Conservation (phyloP, 2,329 filamentous ascomycete species). For the Arthrocladium fulminans region DNA sequence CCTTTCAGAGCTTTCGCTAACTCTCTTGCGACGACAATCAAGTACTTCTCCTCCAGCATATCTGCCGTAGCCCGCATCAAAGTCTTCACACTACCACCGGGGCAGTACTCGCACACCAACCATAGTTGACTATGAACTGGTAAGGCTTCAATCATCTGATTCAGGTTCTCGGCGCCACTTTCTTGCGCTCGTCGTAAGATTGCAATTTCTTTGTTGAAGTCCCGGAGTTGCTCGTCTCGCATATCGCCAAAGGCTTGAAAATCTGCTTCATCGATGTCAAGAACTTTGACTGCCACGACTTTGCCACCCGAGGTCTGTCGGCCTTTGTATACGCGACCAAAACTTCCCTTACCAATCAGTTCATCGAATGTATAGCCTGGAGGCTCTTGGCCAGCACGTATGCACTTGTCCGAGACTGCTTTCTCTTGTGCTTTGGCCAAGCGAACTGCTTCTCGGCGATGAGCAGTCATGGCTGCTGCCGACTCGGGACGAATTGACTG, state of each 20-base stretch:
- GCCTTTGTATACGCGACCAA: slow-evolving; percentile 45
- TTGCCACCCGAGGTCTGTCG: slow-evolving; percentile 32
- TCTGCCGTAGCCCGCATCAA: slow-evolving; percentile 44
- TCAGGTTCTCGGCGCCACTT: slow-evolving; percentile 54
- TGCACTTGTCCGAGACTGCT: slow-evolving; percentile 40
- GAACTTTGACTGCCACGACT: slow-evolving; percentile 44
- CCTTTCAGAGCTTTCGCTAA: slow-evolving; percentile 53
- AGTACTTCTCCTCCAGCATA: slow-evolving; percentile 50
- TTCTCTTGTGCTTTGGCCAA: slow-evolving; percentile 38
- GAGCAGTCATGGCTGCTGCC: slow-evolving; percentile 36
- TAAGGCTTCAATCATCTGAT: slow-evolving; percentile 55
- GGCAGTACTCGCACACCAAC: slow-evolving; percentile 59
- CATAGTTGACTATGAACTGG: slow-evolving; percentile 56
- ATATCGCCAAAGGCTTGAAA: slow-evolving; percentile 39
- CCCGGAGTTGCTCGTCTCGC: slow-evolving; percentile 42
- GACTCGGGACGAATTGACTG: slow-evolving; percentile 16
- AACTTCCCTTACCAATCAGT: slow-evolving; percentile 43
- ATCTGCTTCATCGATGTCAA: slow-evolving; percentile 42
- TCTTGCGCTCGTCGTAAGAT: slow-evolving; percentile 56
- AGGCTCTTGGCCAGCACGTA: slow-evolving; percentile 34
- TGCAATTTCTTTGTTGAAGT: slow-evolving; percentile 54
- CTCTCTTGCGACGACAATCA: slow-evolving; percentile 56
- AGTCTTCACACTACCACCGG: slow-evolving; percentile 57
- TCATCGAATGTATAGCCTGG: slow-evolving; percentile 44
- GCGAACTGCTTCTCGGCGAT: slow-evolving; percentile 41